Conservation (phyloP, 2,329 filamentous ascomycete species). For the Talaromyces sp. region DNA sequence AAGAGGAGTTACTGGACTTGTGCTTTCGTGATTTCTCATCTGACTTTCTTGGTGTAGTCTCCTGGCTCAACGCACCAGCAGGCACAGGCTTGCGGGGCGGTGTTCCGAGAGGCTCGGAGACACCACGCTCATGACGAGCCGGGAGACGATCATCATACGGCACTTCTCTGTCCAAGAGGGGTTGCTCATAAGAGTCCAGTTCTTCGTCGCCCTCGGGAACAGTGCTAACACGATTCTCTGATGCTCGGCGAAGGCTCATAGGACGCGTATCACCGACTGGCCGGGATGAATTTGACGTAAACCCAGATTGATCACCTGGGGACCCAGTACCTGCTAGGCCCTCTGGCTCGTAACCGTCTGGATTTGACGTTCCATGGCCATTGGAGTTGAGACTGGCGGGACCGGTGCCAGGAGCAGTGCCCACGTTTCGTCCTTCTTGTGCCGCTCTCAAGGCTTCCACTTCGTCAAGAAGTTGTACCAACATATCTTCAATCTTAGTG, state of each 20-base stretch:
- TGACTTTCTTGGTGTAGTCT: slow-evolving; percentile 63
- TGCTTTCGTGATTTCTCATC: slow-evolving; percentile 78
- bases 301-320: slow-evolving; percentile 69
- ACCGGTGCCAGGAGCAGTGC: slow-evolving; percentile 18
- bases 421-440: slow-evolving; percentile 36
- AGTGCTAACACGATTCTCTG: slow-evolving; percentile 81
- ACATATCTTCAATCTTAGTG: slow-evolving; percentile 81
- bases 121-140: slow-evolving; percentile 32
- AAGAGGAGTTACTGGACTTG: slow-evolving; percentile 75
- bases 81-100: slow-evolving; percentile 39
- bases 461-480: slow-evolving; percentile 85
- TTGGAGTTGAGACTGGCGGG: slow-evolving; percentile 59
- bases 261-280: slow-evolving; percentile 28
- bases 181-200: slow-evolving; percentile 46
- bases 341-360: slow-evolving; percentile 79
- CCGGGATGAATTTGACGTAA: slow-evolving; percentile 56
- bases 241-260: slow-evolving; percentile 49
- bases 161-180: slow-evolving; percentile 50
- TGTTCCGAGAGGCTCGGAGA: slow-evolving; percentile 40
- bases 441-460: slow-evolving; percentile 73
- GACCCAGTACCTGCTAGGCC: slow-evolving; percentile 71
- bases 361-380: slow-evolving; percentile 55
- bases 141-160: slow-evolving; percentile 54
- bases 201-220: slow-evolving; percentile 81
- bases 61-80: slow-evolving; percentile 57